Base-by-base conservation (phyloP, 148 eudicot genomes). In the Chenopodium quinoa region DNA sequence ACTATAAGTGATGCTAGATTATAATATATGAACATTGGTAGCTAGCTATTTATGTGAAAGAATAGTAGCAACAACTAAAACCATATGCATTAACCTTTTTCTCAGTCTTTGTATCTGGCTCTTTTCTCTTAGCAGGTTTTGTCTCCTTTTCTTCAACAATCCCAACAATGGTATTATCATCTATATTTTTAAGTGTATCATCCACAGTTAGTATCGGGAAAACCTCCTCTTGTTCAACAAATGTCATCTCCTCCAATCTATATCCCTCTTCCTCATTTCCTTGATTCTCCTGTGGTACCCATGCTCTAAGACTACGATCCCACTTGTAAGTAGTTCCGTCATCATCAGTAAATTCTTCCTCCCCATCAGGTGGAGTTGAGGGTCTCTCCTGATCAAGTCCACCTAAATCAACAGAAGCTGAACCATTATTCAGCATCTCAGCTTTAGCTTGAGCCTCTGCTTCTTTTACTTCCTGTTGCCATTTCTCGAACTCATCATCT, bases 311-410 rank as follows among this genome's bases (percentile, higher is more conserved):
- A 79, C 76, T 83, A 32, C 89, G 90, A 81, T 94, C 93, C 99
- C 99, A 96, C 86, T 89, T 96, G 88, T 96, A 96, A 22, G 73
- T 83, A 16, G 99, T 96, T 72, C 99, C 99, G 84, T 96, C 99
- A 83, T 96, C 99, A 88, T 96, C 99, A 47, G 90, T 89, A 66
- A 94, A 96, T 85, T 96, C 98, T 79, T 90, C 92, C 82, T 96
- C 99, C 6, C 97, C 99, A 25, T 94, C 99, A 23, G 95, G 98
- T 58, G 99, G 99, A 22, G 97, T 89, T 44, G 89, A 84, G 80
- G 99, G 99, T 85, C 95, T 90, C 73, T 89, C 98, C 10, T 75
- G 83, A 85, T 83, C 85, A 79, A 76, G 67, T 68, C 76, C 84
- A 37, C 75, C 84, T 17, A 77, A 17, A 77, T 75, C 54, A 71